Evolutionary conservation across 164 flowering plant species (phyloP), one percentile per base, ranked within the genome.

Genomic region (Taxillus chinensis): DNA sequence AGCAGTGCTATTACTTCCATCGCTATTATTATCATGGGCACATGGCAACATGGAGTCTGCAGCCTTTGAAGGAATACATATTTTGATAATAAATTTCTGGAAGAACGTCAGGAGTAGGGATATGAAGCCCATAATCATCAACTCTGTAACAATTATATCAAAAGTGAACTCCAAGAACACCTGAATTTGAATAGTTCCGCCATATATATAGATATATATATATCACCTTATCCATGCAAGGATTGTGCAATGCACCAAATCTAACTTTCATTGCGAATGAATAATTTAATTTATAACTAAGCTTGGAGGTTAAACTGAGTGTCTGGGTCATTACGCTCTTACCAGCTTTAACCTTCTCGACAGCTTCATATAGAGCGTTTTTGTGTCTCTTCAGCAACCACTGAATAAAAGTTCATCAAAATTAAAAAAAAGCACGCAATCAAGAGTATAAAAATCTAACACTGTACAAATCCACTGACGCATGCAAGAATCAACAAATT

Each of bases 311-410:
- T 27, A 27, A 27, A 27, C 27, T 27, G 27, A 27, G 27, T 27
- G 27, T 27, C 41, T 7, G 57, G 45, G 61, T 39, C 27, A 51
- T 16, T 51, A 16, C 3, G 39, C 13, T 16, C 61, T 50, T 77
- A 95, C 99, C 99, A 55, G 86, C 74, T 79, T 95, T 95, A 62
- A 95, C 87, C 74, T 87, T 93, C 73, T 89, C 96, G 62, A 93
- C 72, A 64, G 97, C 97, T 64, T 89, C 99, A 65, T 62, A 81
- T 37, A 93, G 72, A 59, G 91, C 92, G 49, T 49, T 80, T 80
- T 91, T 91, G 61, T 70, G 85, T 76, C 68, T 80, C 13, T 81
- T 72, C 11, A 81, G 75, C 14, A 95, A 79, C 81, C 78, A 84
- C 99, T 95, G 84, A 64, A 69, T 55, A 15, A 27, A 55, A 57